A percentile compares a stretch with the other conserved stretches of the same genome.
Conservation (phyloP, 257 asterid species). For the Mentha longifolia region DNA sequence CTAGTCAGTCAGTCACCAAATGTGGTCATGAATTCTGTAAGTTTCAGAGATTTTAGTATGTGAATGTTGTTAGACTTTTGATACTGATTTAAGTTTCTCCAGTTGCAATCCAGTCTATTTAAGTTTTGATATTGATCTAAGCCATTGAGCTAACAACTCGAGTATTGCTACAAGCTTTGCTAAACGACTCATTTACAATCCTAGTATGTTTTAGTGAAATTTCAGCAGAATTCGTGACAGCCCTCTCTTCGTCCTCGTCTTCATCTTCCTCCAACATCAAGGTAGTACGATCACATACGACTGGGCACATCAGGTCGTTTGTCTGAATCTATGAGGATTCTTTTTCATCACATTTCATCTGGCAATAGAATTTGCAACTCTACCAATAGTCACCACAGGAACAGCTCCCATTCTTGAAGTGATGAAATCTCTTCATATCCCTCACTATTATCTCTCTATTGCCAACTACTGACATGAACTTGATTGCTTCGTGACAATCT, state of each 20-base stretch:
- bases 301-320: background rate
- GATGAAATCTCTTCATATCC: slow-evolving; percentile 53
- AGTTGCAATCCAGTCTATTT: background rate
- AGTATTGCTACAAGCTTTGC: background rate
- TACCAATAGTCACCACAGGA: slow-evolving; percentile 70
- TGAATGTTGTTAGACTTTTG: slow-evolving; percentile 29
- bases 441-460: slow-evolving; percentile 38
- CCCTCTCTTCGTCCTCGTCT: background rate
- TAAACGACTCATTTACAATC: background rate
- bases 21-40: slow-evolving; percentile 5
- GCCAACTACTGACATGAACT: slow-evolving; percentile 29
- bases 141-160: background rate
- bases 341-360: background rate
- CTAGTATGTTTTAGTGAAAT: background rate
- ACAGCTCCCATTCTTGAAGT: slow-evolving; percentile 61
- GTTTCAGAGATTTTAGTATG: slow-evolving; percentile 20
- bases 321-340: background rate
- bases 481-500: slow-evolving; percentile 56
- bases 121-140: slow-evolving; percentile 15
- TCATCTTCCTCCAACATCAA: background rate
- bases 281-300: background rate
- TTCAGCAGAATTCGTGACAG: background rate
- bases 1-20: background rate
- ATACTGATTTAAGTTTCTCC: slow-evolving; percentile 21
- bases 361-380: background rate